Conservation (phyloP, 257 asterid genomes). For the Plantago major region DNA sequence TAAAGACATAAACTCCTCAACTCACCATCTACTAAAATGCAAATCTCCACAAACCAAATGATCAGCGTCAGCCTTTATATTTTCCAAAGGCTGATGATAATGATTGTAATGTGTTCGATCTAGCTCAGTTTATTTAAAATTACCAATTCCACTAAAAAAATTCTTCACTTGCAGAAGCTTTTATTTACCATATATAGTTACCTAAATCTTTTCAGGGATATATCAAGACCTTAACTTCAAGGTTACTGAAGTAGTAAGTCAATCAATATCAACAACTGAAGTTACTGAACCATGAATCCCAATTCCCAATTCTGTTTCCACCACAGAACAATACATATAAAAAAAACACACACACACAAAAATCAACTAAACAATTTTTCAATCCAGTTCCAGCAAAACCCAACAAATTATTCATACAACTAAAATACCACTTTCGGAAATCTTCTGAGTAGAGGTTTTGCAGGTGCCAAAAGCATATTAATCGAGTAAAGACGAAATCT, state of each 20-base stretch:
- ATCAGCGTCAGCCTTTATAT: background rate
- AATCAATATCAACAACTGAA: background rate
- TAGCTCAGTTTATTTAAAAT: no score
- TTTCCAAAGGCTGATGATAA: no score
- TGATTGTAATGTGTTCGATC: no score
- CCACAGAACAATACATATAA: constrained; percentile 8
- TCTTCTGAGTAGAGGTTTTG: background rate
- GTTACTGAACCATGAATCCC: background rate
- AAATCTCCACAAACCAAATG: background rate
- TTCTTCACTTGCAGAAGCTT: no score
- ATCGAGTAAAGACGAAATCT: constrained; percentile 13
- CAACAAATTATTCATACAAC: background rate
- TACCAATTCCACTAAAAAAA: no score
- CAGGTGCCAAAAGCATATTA: background rate
- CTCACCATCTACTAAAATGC: no score
- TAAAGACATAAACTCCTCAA: no score
- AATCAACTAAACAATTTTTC: constrained; percentile 14
- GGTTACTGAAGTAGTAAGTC: background rate
- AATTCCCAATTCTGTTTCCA: constrained; percentile 1
- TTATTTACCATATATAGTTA: no score
- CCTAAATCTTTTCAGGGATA: no score
- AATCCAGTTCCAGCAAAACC: constrained; percentile 10
- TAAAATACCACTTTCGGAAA: background rate
- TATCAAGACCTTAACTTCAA: constrained; percentile 4
- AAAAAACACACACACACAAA: constrained; percentile 3